Conservation (phyloP, 208 protist species). For the Acanthamoeba divionensis region DNA sequence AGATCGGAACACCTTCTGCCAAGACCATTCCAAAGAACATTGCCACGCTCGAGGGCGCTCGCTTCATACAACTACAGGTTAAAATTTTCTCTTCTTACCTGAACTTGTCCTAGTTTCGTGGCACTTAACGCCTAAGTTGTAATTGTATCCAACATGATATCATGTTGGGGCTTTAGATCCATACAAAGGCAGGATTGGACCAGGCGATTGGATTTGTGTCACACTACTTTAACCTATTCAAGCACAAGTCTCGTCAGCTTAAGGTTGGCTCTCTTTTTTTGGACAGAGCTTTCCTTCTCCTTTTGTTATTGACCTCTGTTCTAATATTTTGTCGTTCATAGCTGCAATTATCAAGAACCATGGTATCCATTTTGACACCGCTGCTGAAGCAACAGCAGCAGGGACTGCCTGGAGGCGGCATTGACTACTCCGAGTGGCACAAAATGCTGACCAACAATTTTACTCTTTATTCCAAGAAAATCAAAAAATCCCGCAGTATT, state of each 20-base stretch:
- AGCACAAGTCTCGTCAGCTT: slow-evolving; percentile 16
- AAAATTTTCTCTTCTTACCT: too few relatives aligned
- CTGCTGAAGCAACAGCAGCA: neutral
- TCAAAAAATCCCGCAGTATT: slow-evolving; percentile 17
- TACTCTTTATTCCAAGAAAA: neutral
- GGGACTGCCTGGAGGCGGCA: neutral
- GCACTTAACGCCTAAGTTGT: too few relatives aligned
- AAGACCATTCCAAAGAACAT: neutral
- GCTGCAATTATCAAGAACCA: neutral
- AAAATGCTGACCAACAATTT: neutral
- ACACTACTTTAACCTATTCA: slow-evolving; percentile 23
- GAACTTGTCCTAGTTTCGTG: too few relatives aligned
- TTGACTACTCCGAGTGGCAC: slow-evolving; percentile 23
- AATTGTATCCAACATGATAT: too few relatives aligned
- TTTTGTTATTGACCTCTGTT: too few relatives aligned
- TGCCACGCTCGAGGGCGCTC: neutral
- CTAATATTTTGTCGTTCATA: neutral
- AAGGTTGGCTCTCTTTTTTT: neutral
- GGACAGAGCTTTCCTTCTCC: too few relatives aligned
- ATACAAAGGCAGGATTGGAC: neutral
- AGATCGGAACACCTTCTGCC: neutral
- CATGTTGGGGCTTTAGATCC: too few relatives aligned
- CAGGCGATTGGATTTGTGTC: neutral
- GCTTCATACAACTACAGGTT: neutral
- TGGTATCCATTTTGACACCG: neutral